These are phyloP conservation scores for Crassisporium funariophilum DNA, from an alignment of 768 basidiomycete genomes.

Conservation along the genomic window DNA sequence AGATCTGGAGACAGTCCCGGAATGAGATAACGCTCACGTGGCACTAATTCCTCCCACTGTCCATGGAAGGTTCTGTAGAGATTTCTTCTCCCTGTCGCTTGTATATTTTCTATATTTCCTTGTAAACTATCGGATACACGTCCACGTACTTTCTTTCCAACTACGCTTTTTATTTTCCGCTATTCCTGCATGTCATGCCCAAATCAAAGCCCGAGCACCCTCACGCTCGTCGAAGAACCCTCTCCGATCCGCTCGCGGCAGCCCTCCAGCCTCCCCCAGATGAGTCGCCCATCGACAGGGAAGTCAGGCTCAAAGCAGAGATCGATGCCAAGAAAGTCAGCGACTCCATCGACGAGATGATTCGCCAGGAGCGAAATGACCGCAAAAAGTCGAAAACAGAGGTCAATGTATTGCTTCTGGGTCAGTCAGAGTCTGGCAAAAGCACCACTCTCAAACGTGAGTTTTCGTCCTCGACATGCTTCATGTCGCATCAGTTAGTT, in stretches of 20 bases:
- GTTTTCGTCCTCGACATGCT: conserved; percentile 40
- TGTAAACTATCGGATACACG: conserved; percentile 6
- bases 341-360: conserved; percentile 79
- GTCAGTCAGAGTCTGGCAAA: conserved; percentile 90
- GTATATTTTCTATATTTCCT: conserved; percentile 19
- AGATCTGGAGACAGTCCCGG: too few relatives aligned
- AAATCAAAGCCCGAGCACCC: conserved; percentile 35
- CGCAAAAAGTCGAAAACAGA: conserved; percentile 60
- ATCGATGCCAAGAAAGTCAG: conserved; percentile 71
- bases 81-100: conserved; percentile 19
- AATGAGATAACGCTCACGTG: conserved; percentile 27
- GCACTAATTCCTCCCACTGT: conserved; percentile 16
- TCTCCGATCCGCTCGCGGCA: conserved; percentile 72
- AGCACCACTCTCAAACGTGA: conserved; percentile 88
- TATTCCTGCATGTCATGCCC: conserved; percentile 39
- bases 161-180: conserved; percentile 20
- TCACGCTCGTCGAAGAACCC: conserved; percentile 37
- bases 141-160: conserved; percentile 5
- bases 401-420: conserved; percentile 78
- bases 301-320: conserved; percentile 65
- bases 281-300: conserved; percentile 70
- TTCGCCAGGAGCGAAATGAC: conserved; percentile 65
- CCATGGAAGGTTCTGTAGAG: conserved; percentile 24
- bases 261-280: conserved; percentile 70
- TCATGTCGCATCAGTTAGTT: too few relatives aligned